These are phyloP conservation scores for Diaporthe nobilis DNA, from an alignment of 2,329 filamentous ascomycete genomes.

Conservation along the genomic window DNA sequence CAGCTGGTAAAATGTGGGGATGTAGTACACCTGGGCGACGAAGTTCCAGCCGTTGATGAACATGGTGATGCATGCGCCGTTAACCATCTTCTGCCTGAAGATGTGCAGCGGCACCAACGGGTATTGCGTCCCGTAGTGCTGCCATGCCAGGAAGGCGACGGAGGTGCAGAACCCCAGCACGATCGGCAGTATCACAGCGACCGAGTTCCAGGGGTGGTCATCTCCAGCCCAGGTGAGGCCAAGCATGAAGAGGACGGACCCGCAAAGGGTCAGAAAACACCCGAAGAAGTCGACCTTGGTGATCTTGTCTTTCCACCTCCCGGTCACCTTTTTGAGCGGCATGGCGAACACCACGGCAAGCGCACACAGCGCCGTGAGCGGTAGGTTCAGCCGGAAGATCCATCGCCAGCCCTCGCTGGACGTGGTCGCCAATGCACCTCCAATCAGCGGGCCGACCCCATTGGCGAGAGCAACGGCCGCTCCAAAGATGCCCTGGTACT, in stretches of 20 bases:
- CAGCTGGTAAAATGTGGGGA: slow-evolving; percentile 43
- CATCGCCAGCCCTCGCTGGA: slow-evolving; percentile 1
- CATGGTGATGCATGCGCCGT: slow-evolving; percentile 28
- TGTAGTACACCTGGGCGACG: slow-evolving; percentile 42
- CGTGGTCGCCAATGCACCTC: slow-evolving; percentile 24
- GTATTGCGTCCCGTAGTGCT: background rate
- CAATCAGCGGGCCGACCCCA: slow-evolving; percentile 35
- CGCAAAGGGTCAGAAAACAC: slow-evolving; percentile 6
- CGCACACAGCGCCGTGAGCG: slow-evolving; percentile 39
- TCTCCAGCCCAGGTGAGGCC: slow-evolving; percentile 35
- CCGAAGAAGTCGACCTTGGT: slow-evolving; percentile 40
- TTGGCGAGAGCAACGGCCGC: slow-evolving; percentile 40
- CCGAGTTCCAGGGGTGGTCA: slow-evolving; percentile 38
- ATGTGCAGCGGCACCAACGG: slow-evolving; percentile 37
- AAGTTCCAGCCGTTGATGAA: slow-evolving; percentile 43
- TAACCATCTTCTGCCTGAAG: slow-evolving; percentile 38
- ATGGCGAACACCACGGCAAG: slow-evolving; percentile 39
- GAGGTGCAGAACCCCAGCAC: slow-evolving; percentile 27
- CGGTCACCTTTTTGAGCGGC: slow-evolving; percentile 39
- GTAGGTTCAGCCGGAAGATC: slow-evolving; percentile 38
- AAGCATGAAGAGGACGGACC: slow-evolving; percentile 13
- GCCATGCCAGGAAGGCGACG: slow-evolving; percentile 32
- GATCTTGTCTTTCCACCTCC: slow-evolving; percentile 36
- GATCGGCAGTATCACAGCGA: slow-evolving; percentile 36
- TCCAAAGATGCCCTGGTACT: slow-evolving; percentile 42